Percentiles rank a stretch among this genome's conserved stretches.
These are phyloP conservation scores for Chlorella sorokiniana DNA, from an alignment of 139 green algal genomes.

Conservation along the genomic window DNA sequence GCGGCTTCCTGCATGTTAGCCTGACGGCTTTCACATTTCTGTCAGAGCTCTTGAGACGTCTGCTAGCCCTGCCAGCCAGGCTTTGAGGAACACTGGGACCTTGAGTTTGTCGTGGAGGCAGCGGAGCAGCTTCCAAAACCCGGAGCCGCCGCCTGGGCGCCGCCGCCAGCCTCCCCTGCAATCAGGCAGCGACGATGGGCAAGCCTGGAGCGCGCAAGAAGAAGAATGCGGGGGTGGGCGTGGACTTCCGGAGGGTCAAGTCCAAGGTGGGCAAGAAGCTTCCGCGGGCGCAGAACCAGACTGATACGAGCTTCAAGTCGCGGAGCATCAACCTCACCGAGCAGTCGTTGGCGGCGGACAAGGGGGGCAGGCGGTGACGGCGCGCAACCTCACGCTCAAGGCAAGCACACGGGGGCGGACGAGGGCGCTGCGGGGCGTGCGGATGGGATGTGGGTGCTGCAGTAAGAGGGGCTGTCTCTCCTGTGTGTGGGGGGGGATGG, in stretches of 20 bases:
- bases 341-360: conserved; percentile 68
- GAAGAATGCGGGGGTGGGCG: conserved; percentile 76
- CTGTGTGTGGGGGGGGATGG: too few relatives aligned
- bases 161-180: background rate
- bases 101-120: too few relatives aligned
- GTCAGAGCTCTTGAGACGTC: too few relatives aligned
- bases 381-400: conserved; percentile 81
- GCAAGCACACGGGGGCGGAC: too few relatives aligned
- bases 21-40: too few relatives aligned
- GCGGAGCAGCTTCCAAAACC: background rate
- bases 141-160: background rate
- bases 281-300: conserved; percentile 80
- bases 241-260: conserved; percentile 88
- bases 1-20: too few relatives aligned
- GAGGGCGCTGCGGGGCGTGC: too few relatives aligned
- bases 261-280: conserved; percentile 88
- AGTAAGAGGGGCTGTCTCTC: too few relatives aligned
- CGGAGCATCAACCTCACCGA: conserved; percentile 71
- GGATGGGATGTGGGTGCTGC: too few relatives aligned
- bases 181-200: conserved; percentile 40
- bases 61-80: too few relatives aligned
- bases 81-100: too few relatives aligned
- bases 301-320: conserved; percentile 72
- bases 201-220: conserved; percentile 55
- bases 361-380: conserved; percentile 68